Base-by-base conservation (phyloP, 73 alveolate genomes). In the Durusdinium trenchii region DNA sequence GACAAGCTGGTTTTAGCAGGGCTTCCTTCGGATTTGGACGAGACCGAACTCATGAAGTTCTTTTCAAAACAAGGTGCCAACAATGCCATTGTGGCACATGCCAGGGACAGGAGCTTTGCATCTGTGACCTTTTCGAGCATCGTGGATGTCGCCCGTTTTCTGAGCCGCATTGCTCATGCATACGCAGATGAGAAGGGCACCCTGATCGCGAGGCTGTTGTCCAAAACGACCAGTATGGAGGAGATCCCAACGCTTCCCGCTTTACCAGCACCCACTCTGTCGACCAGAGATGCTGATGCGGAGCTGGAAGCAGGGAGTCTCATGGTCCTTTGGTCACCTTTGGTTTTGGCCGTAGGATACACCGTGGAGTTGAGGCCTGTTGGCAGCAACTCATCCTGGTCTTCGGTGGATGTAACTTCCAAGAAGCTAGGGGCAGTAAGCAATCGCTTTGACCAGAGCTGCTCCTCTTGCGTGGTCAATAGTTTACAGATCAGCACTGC, bases 181-280 rank as follows among this genome's bases (percentile, higher is more conserved):
- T 92, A 57, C 43, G 98, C 98, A 46, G 98, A 92, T n/a, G 98
- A 92, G 79, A 67, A 75, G 98, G 98, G 91, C 40, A 89, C 96
- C 42, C 51, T 89, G 86, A 69, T 89, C 30, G 96, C 96, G 28
- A 16, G 96, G 86, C 52, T 89, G 86, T n/a, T 64, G 60, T 86
- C 96, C 42, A 43, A 54, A 51, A 71, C 61, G 14, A 30, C 85
- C 52, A n/a, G 43, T 16, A 42, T 86, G 95, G 86, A 43, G 30
- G 45, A 28, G 52, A 89, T 64, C 9, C 67, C 96, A 10, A 89
- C 96, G 38, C 86, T 89, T 43, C 96, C 96, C 10, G 96, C 96
- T 42, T 47, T 89, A 60, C 96, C 96, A 10, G 96, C 96, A 3
- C 96, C 96, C 46, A 47, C 42, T 36, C 86, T 89, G 28, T 45